These are phyloP conservation scores for Linanthus parryae DNA, from an alignment of 148 eudicot species.

Conservation along the genomic window DNA sequence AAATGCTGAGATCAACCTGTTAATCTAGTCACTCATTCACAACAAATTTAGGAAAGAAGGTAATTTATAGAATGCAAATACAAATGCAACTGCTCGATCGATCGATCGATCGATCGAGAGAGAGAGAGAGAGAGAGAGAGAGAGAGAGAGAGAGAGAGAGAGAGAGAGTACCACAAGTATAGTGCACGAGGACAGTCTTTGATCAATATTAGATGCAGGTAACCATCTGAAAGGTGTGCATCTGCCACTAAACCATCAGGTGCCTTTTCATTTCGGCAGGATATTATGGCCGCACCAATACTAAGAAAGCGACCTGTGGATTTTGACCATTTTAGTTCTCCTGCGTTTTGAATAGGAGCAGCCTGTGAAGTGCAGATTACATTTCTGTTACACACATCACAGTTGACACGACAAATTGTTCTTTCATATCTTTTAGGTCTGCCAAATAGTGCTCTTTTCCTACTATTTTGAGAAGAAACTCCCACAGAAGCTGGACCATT, in stretches of 20 bases:
- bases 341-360: conserved; percentile 15
- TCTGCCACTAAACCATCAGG: conserved; percentile 97
- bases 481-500: conserved; percentile 28
- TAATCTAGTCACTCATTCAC: too few species aligned
- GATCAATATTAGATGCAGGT: conserved; percentile 71
- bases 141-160: conserved; percentile 11
- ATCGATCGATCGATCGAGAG: too few species aligned
- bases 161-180: conserved; percentile 56
- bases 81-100: too few species aligned
- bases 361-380: conserved; percentile 1
- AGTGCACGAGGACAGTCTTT: conserved; percentile 79
- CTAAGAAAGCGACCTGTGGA: conserved; percentile 75
- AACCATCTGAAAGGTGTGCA: conserved; percentile 95
- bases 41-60: too few species aligned
- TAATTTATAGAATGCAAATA: too few species aligned
- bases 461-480: conserved; percentile 17
- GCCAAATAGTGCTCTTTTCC: conserved; percentile 21
- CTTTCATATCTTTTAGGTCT: conserved; percentile 33
- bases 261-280: conserved; percentile 93
- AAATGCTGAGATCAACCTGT: too few species aligned
- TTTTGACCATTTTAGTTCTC: conserved; percentile 51
- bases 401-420: conserved; percentile 63
- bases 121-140: too few species aligned
- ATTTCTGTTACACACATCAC: conserved; percentile 41
- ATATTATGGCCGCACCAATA: conserved; percentile 89